These are phyloP conservation scores for Pichia sp. DNA, from an alignment of 1,139 yeast species.

Conservation along the genomic window DNA sequence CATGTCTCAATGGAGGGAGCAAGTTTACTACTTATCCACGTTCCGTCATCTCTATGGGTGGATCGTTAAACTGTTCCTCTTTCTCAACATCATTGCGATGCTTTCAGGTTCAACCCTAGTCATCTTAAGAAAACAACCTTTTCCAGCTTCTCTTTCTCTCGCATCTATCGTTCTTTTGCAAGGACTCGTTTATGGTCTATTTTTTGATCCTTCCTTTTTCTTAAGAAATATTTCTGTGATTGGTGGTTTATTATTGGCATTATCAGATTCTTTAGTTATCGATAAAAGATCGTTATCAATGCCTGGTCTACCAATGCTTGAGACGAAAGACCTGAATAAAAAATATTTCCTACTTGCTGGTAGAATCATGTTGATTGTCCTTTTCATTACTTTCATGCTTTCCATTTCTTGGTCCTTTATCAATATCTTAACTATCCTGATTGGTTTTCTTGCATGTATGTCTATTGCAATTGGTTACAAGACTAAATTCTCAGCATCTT, in stretches of 20 bases:
- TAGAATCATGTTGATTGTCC: slow-evolving; percentile 72
- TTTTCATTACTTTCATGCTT: slow-evolving; percentile 81
- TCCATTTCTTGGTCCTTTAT: slow-evolving; percentile 68
- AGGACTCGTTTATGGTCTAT: slow-evolving; percentile 84
- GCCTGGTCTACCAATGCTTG: slow-evolving; percentile 88
- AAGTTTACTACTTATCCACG: slow-evolving; percentile 73
- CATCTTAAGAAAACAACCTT: slow-evolving; percentile 62
- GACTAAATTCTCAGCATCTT: slow-evolving; percentile 81
- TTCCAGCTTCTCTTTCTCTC: slow-evolving; percentile 66
- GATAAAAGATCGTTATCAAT: slow-evolving; percentile 63
- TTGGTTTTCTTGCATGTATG: slow-evolving; percentile 66
- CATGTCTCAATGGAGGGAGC: slow-evolving; percentile 84
- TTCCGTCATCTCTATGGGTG: slow-evolving; percentile 76
- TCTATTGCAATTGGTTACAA: slow-evolving; percentile 90
- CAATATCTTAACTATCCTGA: slow-evolving; percentile 55
- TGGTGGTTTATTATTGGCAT: slow-evolving; percentile 86
- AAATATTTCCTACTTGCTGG: slow-evolving; percentile 87
- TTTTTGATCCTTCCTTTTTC: slow-evolving; percentile 74
- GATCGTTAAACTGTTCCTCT: slow-evolving; percentile 64
- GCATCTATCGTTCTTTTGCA: slow-evolving; percentile 71
- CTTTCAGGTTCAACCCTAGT: slow-evolving; percentile 63
- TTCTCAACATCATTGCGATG: slow-evolving; percentile 65
- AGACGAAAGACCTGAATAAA: slow-evolving; percentile 66
- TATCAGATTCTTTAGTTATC: slow-evolving; percentile 82
- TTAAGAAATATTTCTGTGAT: slow-evolving; percentile 83